Conservation (phyloP, 2,329 filamentous ascomycete genomes). For the Intubia oerlemansii region DNA sequence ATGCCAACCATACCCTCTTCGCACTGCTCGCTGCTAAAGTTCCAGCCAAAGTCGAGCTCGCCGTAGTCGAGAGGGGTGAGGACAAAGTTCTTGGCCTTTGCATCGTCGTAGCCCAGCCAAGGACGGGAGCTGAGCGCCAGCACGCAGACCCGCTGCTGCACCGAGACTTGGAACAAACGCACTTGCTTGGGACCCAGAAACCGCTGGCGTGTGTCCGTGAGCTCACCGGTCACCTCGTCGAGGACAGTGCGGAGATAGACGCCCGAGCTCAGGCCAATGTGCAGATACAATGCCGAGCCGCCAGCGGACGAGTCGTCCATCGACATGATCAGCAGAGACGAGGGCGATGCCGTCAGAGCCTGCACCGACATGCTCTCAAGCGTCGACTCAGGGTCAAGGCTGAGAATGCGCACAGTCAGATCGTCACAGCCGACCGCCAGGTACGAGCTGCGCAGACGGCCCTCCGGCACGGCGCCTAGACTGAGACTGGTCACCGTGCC, state of each 20-base stretch:
- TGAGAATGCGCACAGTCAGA: conserved; percentile 81
- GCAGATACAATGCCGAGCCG: conserved; percentile 74
- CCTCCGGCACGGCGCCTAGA: conserved; percentile 78
- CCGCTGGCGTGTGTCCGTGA: conserved; percentile 84
- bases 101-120: conserved; percentile 90
- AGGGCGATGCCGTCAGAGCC: conserved; percentile 75
- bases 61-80: conserved; percentile 81
- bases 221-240: conserved; percentile 85
- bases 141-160: conserved; percentile 66
- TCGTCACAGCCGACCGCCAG: conserved; percentile 94
- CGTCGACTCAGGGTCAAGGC: conserved; percentile 73
- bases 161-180: conserved; percentile 75
- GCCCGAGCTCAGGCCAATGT: conserved; percentile 88
- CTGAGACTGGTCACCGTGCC: conserved; percentile 92
- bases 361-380: conserved; percentile 89
- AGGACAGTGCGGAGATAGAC: conserved; percentile 90
- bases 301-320: conserved; percentile 90
- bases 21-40: conserved; percentile 89
- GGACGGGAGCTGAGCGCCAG: conserved; percentile 79
- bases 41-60: conserved; percentile 82
- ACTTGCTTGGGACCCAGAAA: conserved; percentile 85
- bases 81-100: conserved; percentile 70
- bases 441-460: conserved; percentile 73
- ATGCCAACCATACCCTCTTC: conserved; percentile 88
- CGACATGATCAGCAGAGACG: conserved; percentile 72